phyloP scores from a whole-genome alignment of 108 stramenopile genomes.

The Seminavis robusta region DNA sequence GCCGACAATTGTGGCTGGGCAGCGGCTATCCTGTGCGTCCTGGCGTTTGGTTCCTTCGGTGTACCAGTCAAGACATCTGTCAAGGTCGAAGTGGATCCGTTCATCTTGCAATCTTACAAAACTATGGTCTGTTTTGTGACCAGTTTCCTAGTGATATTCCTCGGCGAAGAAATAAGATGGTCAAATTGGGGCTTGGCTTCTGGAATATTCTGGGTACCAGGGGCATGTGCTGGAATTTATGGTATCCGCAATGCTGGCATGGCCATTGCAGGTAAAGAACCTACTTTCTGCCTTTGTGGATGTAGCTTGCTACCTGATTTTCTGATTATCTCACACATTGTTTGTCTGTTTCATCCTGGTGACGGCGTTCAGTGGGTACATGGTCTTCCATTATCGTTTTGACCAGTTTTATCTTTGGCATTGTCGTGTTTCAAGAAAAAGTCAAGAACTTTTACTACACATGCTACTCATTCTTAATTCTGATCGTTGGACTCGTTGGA shows the following conservation, averaged over 20 bases:
- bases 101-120: constrained; percentile 85
- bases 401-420: constrained; percentile 47
- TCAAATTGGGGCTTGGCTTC: constrained; percentile 71
- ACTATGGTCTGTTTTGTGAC: constrained; percentile 68
- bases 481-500: constrained; percentile 32
- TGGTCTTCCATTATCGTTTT: constrained; percentile 59
- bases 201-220: constrained; percentile 72
- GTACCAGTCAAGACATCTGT: constrained; percentile 73
- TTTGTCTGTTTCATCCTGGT: too few species aligned
- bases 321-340: too few species aligned
- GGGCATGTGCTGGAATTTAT: constrained; percentile 58
- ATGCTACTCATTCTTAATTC: constrained; percentile 10
- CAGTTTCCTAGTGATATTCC: constrained; percentile 34
- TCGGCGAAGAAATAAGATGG: constrained; percentile 40
- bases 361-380: constrained; percentile 51
- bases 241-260: constrained; percentile 63
- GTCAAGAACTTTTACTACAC: constrained; percentile 25
- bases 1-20: constrained; percentile 37
- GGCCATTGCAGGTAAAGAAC: too few species aligned
- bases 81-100: constrained; percentile 63
- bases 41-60: constrained; percentile 73
- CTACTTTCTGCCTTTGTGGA: too few species aligned
- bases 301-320: too few species aligned
- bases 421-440: constrained; percentile 55
- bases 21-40: constrained; percentile 43